These are phyloP conservation scores for Globisporangium takayamanum DNA, from an alignment of 352 stramenopile species.

Conservation along the genomic window DNA sequence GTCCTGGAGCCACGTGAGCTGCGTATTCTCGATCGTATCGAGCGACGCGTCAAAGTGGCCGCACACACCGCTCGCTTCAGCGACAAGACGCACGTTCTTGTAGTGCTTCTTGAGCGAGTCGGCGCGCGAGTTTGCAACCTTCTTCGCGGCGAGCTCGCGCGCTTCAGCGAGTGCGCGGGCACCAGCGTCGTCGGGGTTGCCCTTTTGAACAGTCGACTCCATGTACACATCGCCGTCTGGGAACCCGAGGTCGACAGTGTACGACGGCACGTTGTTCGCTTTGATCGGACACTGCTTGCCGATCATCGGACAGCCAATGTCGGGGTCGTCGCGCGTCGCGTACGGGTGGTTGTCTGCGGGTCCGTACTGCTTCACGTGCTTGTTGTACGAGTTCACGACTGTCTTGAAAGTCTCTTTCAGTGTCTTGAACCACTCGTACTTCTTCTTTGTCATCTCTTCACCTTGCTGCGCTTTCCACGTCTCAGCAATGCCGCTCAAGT, in stretches of 20 bases:
- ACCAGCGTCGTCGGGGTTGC: slow-evolving; percentile 63
- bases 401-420: slow-evolving; percentile 92
- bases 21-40: slow-evolving; percentile 62
- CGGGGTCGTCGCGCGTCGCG: slow-evolving; percentile 72
- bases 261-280: slow-evolving; percentile 67
- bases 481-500: slow-evolving; percentile 78
- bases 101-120: slow-evolving; percentile 86
- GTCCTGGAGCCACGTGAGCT: slow-evolving; percentile 73
- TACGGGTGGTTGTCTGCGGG: slow-evolving; percentile 86
- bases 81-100: slow-evolving; percentile 74
- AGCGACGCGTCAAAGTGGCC: slow-evolving; percentile 69
- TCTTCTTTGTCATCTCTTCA: slow-evolving; percentile 90
- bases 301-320: slow-evolving; percentile 82
- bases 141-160: slow-evolving; percentile 43
- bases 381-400: slow-evolving; percentile 87
- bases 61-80: slow-evolving; percentile 77
- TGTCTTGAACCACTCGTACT: slow-evolving; percentile 90
- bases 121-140: slow-evolving; percentile 67
- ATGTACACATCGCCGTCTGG: slow-evolving; percentile 78
- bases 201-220: slow-evolving; percentile 61
- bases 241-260: slow-evolving; percentile 77
- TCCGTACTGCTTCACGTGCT: slow-evolving; percentile 88
- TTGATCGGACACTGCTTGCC: slow-evolving; percentile 90
- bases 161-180: slow-evolving; percentile 63
- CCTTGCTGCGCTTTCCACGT: slow-evolving; percentile 86